phyloP scores from a whole-genome alignment of 768 basidiomycete genomes.

The Russula dissimulans region DNA sequence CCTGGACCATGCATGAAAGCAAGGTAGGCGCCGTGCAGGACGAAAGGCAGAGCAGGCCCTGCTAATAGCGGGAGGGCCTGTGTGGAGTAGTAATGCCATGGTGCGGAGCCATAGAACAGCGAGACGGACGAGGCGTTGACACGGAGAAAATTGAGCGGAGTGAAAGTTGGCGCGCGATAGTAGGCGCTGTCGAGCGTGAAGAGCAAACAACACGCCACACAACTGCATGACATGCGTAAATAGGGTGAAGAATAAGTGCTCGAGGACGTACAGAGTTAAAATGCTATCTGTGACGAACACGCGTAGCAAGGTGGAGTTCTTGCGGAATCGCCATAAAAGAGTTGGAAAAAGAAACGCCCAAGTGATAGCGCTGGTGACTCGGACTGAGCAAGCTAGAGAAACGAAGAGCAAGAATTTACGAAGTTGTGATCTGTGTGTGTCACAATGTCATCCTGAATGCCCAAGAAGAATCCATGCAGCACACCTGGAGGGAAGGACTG shows the following conservation, averaged over 20 bases:
- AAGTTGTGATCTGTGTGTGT: constrained; percentile 27
- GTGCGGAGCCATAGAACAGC: constrained; percentile 80
- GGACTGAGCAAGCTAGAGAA: constrained; percentile 67
- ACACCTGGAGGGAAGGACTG: constrained; percentile 14
- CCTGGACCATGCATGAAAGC: constrained; percentile 23
- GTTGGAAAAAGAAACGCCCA: constrained; percentile 66
- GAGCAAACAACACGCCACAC: constrained; percentile 9
- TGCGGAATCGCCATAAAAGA: constrained; percentile 46
- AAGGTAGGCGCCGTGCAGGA: constrained; percentile 40
- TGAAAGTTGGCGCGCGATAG: constrained; percentile 58
- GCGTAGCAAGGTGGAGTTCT: constrained; percentile 25
- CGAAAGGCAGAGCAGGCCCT: constrained; percentile 64
- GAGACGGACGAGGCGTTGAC: constrained; percentile 83
- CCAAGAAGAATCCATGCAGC: not conserved
- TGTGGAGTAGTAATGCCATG: constrained; percentile 83
- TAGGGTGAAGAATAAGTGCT: not conserved
- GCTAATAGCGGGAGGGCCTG: constrained; percentile 83
- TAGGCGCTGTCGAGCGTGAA: constrained; percentile 56
- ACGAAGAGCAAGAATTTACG: constrained; percentile 45
- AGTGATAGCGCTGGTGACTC: constrained; percentile 84
- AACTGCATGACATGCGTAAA: constrained; percentile 3
- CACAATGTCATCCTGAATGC: not conserved
- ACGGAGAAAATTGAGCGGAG: constrained; percentile 71
- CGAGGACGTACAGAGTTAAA: constrained; percentile 35
- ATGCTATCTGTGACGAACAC: constrained; percentile 33